phyloP scores from a whole-genome alignment of 352 stramenopile species.

The Aphanomyces cochlioides region DNA sequence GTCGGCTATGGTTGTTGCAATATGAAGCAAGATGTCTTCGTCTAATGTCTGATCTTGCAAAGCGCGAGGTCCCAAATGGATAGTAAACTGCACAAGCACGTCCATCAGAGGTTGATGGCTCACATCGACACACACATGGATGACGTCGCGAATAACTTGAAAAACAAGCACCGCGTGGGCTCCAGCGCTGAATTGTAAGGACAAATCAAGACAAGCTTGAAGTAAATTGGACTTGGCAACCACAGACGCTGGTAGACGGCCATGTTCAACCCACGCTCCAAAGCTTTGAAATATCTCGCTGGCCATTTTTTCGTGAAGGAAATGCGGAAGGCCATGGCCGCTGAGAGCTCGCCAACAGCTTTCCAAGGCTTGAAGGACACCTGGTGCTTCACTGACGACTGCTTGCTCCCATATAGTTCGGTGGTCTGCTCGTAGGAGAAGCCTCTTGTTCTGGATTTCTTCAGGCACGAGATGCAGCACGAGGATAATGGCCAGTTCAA shows the following conservation, averaged over 20 bases:
- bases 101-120: not conserved
- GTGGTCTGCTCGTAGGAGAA: conserved; percentile 17
- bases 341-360: not conserved
- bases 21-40: not conserved
- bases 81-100: not conserved
- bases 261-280: conserved; percentile 16
- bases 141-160: conserved; percentile 14
- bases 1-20: not conserved
- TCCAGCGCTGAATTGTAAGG: not conserved
- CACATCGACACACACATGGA: not conserved
- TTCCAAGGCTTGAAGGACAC: not conserved
- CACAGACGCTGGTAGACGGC: not conserved
- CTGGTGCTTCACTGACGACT: not conserved
- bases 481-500: conserved; percentile 21
- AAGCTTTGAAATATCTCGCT: conserved; percentile 12
- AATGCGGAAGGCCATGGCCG: not conserved
- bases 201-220: not conserved
- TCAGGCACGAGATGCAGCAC: conserved; percentile 22
- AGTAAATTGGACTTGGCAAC: conserved; percentile 4
- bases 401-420: not conserved
- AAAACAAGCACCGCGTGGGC: not conserved
- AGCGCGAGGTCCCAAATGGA: not conserved
- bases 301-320: conserved; percentile 3
- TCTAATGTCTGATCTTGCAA: not conserved
- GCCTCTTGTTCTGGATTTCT: conserved; percentile 26